Conservation (phyloP, 2,329 filamentous ascomycete genomes). For the Fusarium acutatum region DNA sequence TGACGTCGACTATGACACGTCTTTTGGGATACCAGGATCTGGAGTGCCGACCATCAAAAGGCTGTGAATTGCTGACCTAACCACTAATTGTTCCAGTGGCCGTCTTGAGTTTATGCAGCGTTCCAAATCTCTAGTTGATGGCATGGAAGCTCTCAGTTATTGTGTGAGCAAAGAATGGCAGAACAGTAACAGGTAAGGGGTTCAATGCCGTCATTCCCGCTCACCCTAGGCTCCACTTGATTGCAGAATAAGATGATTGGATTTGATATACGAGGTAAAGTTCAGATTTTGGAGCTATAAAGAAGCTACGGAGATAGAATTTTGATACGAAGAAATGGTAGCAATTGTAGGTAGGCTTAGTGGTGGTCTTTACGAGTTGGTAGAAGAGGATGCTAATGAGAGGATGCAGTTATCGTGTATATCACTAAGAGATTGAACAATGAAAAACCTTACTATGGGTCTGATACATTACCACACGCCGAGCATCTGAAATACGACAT, state of each 20-base stretch:
- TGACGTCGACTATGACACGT: constrained; percentile 26
- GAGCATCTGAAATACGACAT: no score
- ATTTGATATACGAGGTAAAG: neutral
- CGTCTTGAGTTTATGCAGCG: neutral
- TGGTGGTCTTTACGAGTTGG: neutral
- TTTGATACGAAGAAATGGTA: neutral
- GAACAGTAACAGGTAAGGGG: neutral
- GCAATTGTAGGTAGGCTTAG: neutral
- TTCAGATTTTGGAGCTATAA: neutral
- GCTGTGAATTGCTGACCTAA: neutral
- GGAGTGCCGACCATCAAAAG: neutral
- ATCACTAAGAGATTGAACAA: neutral
- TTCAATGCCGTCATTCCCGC: constrained; percentile 25
- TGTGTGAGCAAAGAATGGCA: neutral
- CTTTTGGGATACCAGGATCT: neutral
- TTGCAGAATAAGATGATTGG: constrained; percentile 5
- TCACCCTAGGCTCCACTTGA: constrained; percentile 17
- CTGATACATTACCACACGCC: no score
- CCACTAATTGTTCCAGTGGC: neutral
- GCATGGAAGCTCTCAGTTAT: neutral
- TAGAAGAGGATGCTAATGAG: neutral
- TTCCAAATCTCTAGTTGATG: neutral
- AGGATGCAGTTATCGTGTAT: neutral
- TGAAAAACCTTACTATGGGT: neutral
- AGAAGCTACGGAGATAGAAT: neutral